Conservation (phyloP, 257 asterid species). For the Cynanchum wilfordii region DNA sequence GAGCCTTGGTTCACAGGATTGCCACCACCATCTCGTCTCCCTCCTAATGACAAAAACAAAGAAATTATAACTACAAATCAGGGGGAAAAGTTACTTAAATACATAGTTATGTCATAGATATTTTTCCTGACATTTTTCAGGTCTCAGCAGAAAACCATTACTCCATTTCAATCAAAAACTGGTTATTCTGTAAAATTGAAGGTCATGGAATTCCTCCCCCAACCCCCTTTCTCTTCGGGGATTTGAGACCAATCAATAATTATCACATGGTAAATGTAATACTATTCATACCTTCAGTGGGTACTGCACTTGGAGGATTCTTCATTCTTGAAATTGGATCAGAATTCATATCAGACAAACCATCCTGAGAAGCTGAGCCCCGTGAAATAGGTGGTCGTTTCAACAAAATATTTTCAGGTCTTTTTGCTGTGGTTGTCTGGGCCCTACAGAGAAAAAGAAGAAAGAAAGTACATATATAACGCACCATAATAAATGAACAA, state of each 20-base stretch:
- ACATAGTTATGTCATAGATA: background rate
- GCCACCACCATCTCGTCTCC: slow-evolving; percentile 40
- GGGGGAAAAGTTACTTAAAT: no score
- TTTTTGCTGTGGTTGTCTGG: slow-evolving; percentile 34
- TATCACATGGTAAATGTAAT: background rate
- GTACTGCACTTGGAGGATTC: slow-evolving; percentile 28
- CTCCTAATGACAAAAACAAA: slow-evolving; percentile 26
- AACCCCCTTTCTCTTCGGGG: background rate
- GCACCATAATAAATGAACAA: background rate
- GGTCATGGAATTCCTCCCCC: background rate
- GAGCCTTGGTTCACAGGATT: slow-evolving; percentile 35
- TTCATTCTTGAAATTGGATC: slow-evolving; percentile 47
- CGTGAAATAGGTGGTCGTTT: slow-evolving; percentile 74
- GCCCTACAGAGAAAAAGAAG: slow-evolving; percentile 26
- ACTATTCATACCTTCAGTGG: slow-evolving; percentile 51
- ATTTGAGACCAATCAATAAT: background rate
- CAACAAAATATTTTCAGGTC: slow-evolving; percentile 66
- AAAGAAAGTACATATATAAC: slow-evolving; percentile 3
- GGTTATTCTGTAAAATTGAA: background rate
- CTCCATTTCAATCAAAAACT: background rate
- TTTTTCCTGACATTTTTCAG: background rate
- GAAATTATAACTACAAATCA: background rate
- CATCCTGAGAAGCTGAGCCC: slow-evolving; percentile 63
- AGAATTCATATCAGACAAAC: slow-evolving; percentile 44
- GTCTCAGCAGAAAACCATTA: background rate